These are phyloP conservation scores for Diaporthe helianthi DNA, from an alignment of 2,329 filamentous ascomycete genomes.

Conservation along the genomic window DNA sequence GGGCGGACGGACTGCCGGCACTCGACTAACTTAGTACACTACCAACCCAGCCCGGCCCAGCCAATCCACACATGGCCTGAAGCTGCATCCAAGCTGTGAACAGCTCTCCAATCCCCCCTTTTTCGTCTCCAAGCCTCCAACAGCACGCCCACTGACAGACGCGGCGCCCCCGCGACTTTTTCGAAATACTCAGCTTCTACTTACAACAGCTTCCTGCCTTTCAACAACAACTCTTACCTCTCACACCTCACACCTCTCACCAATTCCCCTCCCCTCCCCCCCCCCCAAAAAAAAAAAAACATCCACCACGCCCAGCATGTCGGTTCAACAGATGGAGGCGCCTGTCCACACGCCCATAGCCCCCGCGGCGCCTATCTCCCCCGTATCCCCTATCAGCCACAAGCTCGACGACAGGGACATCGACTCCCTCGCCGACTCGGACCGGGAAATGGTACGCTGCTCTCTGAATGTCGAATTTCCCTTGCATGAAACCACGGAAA, in stretches of 20 bases:
- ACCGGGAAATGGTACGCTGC: conserved; percentile 49
- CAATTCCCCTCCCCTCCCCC: background rate
- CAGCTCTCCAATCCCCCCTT: conserved; percentile 28
- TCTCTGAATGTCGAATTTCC: conserved; percentile 28
- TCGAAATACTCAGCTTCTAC: background rate
- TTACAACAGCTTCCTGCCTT: background rate
- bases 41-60: conserved; percentile 9
- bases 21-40: conserved; percentile 1
- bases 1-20: conserved; percentile 14
- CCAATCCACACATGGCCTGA: conserved; percentile 30
- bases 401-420: conserved; percentile 34
- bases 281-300: background rate
- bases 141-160: conserved; percentile 19
- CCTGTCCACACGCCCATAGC: conserved; percentile 30
- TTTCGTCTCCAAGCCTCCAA: background rate
- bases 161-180: conserved; percentile 25
- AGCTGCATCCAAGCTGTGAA: conserved; percentile 29
- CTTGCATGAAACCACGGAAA: conserved; percentile 22
- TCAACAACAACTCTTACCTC: background rate
- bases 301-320: conserved; percentile 38
- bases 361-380: conserved; percentile 34
- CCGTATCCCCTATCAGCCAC: conserved; percentile 35
- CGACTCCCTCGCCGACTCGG: conserved; percentile 43
- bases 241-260: background rate
- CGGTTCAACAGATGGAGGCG: conserved; percentile 42